These are phyloP conservation scores for Lentinula edodes DNA, from an alignment of 768 basidiomycete genomes.

Conservation along the genomic window DNA sequence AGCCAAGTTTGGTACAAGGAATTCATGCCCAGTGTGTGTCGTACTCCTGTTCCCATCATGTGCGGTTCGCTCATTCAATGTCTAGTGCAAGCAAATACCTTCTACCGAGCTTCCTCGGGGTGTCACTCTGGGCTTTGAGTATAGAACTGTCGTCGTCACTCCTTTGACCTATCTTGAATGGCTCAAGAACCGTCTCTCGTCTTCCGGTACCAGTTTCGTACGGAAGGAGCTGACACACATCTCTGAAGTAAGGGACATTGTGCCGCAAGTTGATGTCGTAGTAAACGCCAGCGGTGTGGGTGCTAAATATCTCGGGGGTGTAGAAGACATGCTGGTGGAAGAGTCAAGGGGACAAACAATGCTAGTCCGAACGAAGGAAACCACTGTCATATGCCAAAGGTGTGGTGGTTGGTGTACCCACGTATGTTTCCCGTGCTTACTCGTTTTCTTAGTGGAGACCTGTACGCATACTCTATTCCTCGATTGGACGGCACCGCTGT, in stretches of 20 bases:
- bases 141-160: background rate
- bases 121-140: constrained; percentile 4
- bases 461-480: constrained; percentile 4
- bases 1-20: constrained; percentile 2
- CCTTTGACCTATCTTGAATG: constrained; percentile 4
- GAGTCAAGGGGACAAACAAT: constrained; percentile 5
- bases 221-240: constrained; percentile 1
- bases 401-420: background rate
- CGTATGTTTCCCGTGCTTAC: background rate
- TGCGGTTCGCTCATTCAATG: background rate
- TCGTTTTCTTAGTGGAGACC: background rate
- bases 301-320: constrained; percentile 6
- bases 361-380: background rate
- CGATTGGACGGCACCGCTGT: constrained; percentile 3
- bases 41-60: background rate
- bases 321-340: constrained; percentile 2
- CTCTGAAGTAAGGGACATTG: background rate
- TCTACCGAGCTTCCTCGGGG: background rate
- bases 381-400: background rate
- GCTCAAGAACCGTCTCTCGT: background rate
- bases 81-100: background rate
- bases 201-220: background rate
- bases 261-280: background rate
- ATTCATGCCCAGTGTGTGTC: constrained; percentile 1
- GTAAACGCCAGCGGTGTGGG: constrained; percentile 5